These are phyloP conservation scores for Sporothrix euskadiensis DNA, from an alignment of 2,329 filamentous ascomycete genomes.

Conservation along the genomic window DNA sequence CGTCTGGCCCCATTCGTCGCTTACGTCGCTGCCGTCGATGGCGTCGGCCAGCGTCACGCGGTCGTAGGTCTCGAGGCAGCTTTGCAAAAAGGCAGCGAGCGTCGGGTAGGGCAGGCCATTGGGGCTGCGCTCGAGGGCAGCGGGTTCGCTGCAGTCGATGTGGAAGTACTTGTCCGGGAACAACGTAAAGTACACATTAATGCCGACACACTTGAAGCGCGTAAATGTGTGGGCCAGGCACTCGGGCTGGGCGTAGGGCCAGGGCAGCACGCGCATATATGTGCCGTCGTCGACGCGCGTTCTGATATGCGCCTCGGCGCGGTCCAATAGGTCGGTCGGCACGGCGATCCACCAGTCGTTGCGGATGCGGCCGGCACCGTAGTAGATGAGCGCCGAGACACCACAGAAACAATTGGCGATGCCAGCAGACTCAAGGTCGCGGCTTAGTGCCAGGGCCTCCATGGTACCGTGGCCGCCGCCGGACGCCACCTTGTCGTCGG, in stretches of 20 bases:
- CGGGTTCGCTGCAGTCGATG: conserved; percentile 6
- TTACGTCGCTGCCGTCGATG: not conserved
- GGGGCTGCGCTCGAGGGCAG: not conserved
- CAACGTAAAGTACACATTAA: conserved; percentile 1
- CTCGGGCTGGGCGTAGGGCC: conserved; percentile 13
- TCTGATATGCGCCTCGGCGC: conserved; percentile 8
- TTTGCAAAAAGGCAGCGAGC: conserved; percentile 1
- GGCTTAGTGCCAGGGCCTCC: conserved; percentile 2
- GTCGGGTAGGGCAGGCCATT: conserved; percentile 16
- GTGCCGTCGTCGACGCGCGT: not conserved
- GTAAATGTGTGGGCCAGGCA: conserved; percentile 4
- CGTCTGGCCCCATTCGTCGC: not conserved
- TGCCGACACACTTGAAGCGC: conserved; percentile 1
- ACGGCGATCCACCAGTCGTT: conserved; percentile 12
- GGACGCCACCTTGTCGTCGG: conserved; percentile 4
- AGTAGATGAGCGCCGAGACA: conserved; percentile 20
- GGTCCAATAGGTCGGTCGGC: not conserved
- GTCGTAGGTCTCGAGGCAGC: conserved; percentile 19
- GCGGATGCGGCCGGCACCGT: conserved; percentile 10
- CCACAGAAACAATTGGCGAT: conserved; percentile 3
- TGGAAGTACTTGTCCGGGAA: not conserved
- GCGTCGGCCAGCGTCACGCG: conserved; percentile 6
- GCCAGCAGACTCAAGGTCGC: not conserved
- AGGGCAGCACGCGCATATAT: conserved; percentile 9
- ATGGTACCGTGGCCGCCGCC: conserved; percentile 11